Evolutionary conservation across 805 yeast species (phyloP).

Genomic region (Ogataea chonburiensis): DNA sequence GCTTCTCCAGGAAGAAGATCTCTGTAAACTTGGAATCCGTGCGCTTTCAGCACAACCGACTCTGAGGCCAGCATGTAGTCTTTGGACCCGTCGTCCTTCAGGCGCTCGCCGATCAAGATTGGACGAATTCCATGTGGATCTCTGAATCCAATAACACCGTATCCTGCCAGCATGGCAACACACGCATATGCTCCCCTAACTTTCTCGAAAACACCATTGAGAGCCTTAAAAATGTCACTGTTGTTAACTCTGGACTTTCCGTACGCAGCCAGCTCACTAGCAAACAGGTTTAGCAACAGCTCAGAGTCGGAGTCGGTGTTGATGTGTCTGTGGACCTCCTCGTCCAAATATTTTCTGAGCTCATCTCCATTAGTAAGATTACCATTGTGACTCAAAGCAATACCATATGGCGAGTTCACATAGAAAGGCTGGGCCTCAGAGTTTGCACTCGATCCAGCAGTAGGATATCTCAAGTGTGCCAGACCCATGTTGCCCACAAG

Average conservation of each 20-base stretch:
- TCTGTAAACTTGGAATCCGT: slow-evolving; percentile 73
- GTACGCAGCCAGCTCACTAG: slow-evolving; percentile 84
- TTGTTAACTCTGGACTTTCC: slow-evolving; percentile 92
- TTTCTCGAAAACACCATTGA: slow-evolving; percentile 73
- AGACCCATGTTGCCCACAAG: slow-evolving; percentile 94
- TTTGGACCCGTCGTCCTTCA: slow-evolving; percentile 59
- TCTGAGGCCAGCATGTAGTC: slow-evolving; percentile 97
- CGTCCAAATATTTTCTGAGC: slow-evolving; percentile 78
- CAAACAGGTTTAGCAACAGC: slow-evolving; percentile 83
- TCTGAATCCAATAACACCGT: slow-evolving; percentile 91
- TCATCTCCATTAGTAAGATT: slow-evolving; percentile 86
- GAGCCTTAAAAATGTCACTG: slow-evolving; percentile 82
- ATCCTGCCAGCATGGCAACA: slow-evolving; percentile 92
- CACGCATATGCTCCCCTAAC: slow-evolving; percentile 98
- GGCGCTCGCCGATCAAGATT: slow-evolving; percentile 78
- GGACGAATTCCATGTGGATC: slow-evolving; percentile 98
- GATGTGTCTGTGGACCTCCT: slow-evolving; percentile 92
- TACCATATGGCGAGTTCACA: slow-evolving; percentile 96
- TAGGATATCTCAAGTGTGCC: slow-evolving; percentile 93
- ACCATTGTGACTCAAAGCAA: slow-evolving; percentile 89
- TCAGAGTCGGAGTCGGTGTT: slow-evolving; percentile 97
- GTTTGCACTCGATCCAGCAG: slow-evolving; percentile 94
- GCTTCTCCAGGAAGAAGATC: slow-evolving; percentile 96
- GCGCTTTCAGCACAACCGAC: slow-evolving; percentile 91
- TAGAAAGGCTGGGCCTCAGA: slow-evolving; percentile 98